These are phyloP conservation scores for Ajuga reptans DNA, from an alignment of 305 asterid species.

Conservation along the genomic window DNA sequence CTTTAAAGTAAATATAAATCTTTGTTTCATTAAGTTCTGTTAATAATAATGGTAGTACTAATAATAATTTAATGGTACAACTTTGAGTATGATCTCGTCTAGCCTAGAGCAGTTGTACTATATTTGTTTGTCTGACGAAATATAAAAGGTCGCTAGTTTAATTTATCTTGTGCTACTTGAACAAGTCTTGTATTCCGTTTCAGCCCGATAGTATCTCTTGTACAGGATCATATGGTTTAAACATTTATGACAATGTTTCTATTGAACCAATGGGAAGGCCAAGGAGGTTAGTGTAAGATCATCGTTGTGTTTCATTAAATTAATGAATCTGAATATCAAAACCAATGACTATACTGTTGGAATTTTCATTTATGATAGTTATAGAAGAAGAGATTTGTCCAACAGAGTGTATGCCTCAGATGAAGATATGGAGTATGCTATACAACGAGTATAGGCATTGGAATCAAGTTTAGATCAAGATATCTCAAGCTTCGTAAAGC, in stretches of 20 bases:
- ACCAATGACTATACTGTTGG: neutral
- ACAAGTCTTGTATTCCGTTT: too few relatives aligned
- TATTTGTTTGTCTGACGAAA: too few relatives aligned
- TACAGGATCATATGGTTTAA: neutral
- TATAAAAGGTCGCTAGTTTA: too few relatives aligned
- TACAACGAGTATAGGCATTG: constrained; percentile 50
- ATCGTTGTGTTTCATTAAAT: neutral
- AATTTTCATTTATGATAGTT: constrained; percentile 31
- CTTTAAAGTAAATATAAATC: too few relatives aligned
- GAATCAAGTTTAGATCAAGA: constrained; percentile 41
- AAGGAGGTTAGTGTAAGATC: constrained; percentile 40
- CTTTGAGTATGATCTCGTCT: too few relatives aligned
- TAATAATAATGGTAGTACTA: too few relatives aligned
- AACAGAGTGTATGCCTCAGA: constrained; percentile 67
- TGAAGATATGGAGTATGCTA: constrained; percentile 49
- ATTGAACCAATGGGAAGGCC: constrained; percentile 55
- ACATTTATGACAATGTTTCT: neutral
- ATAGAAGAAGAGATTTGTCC: constrained; percentile 49
- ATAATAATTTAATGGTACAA: too few relatives aligned
- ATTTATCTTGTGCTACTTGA: too few relatives aligned
- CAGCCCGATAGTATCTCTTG: too few relatives aligned
- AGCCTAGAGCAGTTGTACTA: too few relatives aligned
- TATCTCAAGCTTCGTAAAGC: constrained; percentile 55
- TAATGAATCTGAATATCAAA: neutral
- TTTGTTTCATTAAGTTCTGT: too few relatives aligned